phyloP scores from a whole-genome alignment of 441 rosid genomes.

The Bruguiera hainesii region DNA sequence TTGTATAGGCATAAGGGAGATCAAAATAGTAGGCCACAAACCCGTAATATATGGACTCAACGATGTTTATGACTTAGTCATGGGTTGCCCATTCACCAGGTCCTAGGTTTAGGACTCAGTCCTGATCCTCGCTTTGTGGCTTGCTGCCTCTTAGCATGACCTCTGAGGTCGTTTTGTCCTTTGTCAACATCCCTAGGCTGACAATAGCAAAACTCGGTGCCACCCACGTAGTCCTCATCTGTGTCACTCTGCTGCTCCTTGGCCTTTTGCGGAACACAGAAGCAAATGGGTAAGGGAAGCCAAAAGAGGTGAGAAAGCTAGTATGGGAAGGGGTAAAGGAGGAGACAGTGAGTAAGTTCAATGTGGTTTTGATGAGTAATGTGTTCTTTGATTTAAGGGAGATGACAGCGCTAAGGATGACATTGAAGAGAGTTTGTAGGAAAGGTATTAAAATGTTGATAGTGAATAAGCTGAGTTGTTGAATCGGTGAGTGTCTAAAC shows the following conservation, averaged over 20 bases:
- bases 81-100: conserved; percentile 32
- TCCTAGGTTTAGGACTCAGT: conserved; percentile 42
- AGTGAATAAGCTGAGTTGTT: neutral
- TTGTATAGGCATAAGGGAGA: conserved; percentile 21
- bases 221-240: conserved; percentile 25
- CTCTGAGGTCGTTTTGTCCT: conserved; percentile 25
- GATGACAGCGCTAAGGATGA: conserved; percentile 23
- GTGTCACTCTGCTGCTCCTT: conserved; percentile 25
- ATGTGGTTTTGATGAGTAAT: conserved; percentile 37
- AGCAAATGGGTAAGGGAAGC: conserved; percentile 8
- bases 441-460: neutral
- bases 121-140: conserved; percentile 28
- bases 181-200: too few relatives aligned
- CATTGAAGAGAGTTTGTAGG: conserved; percentile 21
- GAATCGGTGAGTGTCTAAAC: conserved; percentile 26
- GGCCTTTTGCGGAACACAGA: conserved; percentile 25
- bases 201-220: conserved; percentile 28
- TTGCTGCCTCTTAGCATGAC: conserved; percentile 20
- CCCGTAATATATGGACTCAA: conserved; percentile 26
- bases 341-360: conserved; percentile 19
- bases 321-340: conserved; percentile 34
- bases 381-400: conserved; percentile 27
- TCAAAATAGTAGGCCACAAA: conserved; percentile 10
- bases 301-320: conserved; percentile 28
- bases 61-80: conserved; percentile 21